A percentile compares a stretch with the other conserved stretches of the same genome.
Conservation (phyloP, 176 grass and related monocot species). For the Chloris gayana region DNA sequence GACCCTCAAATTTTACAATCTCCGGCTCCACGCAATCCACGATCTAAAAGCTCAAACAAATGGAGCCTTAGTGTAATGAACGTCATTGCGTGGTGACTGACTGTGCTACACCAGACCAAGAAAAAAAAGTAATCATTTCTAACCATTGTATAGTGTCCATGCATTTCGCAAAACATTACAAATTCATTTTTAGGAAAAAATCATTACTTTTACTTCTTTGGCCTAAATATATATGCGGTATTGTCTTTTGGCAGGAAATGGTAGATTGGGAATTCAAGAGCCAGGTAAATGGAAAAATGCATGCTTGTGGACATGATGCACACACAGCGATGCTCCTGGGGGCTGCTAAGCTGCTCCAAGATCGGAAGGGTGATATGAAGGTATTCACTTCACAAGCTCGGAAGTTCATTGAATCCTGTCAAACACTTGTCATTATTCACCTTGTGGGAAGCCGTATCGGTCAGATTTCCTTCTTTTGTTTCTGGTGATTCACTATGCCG, state of each 20-base stretch:
- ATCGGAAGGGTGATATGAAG: slow-evolving; percentile 57
- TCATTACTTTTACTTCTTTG: not conserved
- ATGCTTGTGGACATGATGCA: slow-evolving; percentile 78
- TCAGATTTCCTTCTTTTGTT: not conserved
- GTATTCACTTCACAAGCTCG: slow-evolving; percentile 9
- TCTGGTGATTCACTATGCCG: not conserved
- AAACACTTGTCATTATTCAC: not conserved
- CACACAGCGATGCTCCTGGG: slow-evolving; percentile 88
- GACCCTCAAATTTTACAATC: no score
- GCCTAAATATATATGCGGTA: not conserved
- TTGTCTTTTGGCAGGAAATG: slow-evolving; percentile 51
- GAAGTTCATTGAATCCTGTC: not conserved
- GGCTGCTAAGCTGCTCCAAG: slow-evolving; percentile 79
- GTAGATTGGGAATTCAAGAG: slow-evolving; percentile 87
- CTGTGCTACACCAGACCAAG: no score
- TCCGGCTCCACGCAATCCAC: no score
- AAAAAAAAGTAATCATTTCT: no score
- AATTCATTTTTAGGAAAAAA: not conserved
- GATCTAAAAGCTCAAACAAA: no score
- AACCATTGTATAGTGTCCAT: no score
- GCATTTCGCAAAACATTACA: not conserved
- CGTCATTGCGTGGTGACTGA: no score
- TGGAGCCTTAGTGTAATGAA: no score
- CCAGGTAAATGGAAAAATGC: slow-evolving; percentile 68
- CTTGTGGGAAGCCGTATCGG: not conserved